Evolutionary conservation across 108 stramenopile genomes (phyloP), one percentile per base, ranked within the genome.

Genomic region (Cyclostephanos invisitatus): DNA sequence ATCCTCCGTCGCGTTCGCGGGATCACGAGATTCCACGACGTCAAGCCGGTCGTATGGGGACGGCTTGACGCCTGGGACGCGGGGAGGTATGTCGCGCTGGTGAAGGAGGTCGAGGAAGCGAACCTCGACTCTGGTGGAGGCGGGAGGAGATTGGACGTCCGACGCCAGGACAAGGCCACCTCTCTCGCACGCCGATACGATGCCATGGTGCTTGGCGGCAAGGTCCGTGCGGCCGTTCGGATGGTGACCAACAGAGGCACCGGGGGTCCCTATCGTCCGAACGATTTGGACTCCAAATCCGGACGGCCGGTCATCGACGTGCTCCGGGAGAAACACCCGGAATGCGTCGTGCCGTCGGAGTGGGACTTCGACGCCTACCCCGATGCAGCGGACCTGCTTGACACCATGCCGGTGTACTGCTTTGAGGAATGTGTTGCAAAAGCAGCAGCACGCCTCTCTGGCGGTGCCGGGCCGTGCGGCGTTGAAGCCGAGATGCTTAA

Each of bases 391-490:
- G 62, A 48, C 12, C 6, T 15, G 22, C 78, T 65, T 5, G 60
- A 53, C 11, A 32, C 37, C 21, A 46, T 80, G 46, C 50, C 59
- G 15, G 40, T 80, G 18, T 18, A 67, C 42, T 69, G 73, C 46
- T 74, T 62, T 8, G 64, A 61, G 21, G 68, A 64, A 5, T 51
- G 32, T 38, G 74, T 81, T 22, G 80, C 69, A 21, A 24, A 25
- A 21, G 74, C 69, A 0, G 73, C 80, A 21, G 24, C 54, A 17
- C 29, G 24, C 0, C 80, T 81, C 49, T 70, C 67, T 11, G 80
- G 74, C 12, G 4, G 38, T 1, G 77, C 77, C n/a, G 56, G 56
- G 15, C 56, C 56, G 28, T 28, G 27, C 15, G 56, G 56, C 10
- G 56, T 57, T 25, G 27, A 63, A 63, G 50, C 67, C 64, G 22